Evolutionary conservation across 2,329 filamentous ascomycete genomes (phyloP), one percentile per base, ranked within the genome.

Genomic region (Aureobasidium mangrovei): DNA sequence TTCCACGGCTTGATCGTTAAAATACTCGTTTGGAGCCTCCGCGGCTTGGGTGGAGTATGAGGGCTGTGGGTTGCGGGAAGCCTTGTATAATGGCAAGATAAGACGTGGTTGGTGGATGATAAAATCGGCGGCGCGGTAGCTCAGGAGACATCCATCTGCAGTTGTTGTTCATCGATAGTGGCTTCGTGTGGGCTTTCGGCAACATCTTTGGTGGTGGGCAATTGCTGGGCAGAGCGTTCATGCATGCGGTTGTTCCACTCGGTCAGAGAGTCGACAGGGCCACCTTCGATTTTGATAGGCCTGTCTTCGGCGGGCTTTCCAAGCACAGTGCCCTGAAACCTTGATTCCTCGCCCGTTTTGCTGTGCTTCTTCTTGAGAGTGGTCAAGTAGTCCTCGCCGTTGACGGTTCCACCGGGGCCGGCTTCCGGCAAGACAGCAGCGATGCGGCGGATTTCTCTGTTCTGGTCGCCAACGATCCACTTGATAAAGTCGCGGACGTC

Each of bases 301-400:
- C 81, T 82, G 55, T 84, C 79, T 60, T 95, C 88, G 46, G 78
- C 79, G 42, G 78, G 75, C 60, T 84, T 84, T 3, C 91, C 91
- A 8, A 97, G 75, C 0, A 93, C 79, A 0, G 91, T 95, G 31
- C 88, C 89, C 61, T 85, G 82, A 68, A 89, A 95, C 63, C 91
- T 85, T 7, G 85, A 84, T 64, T 95, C 90, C 64, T 94, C 89
- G 58, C 86, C 88, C 0, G 86, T 87, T 63, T 93, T 94, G 72
- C 85, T 90, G 69, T 95, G 88, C 66, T 94, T 95, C 72, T 91
- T 93, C 70, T 95, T 96, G 40, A 97, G 74, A 4, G 83, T 68
- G 24, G 69, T 74, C 49, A 77, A 57, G 57, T 75, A 76, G 57
- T 77, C 74, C 60, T 76, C 74, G 64, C 67, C 12, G n/a, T 58